Percentiles rank a stretch among this genome's conserved stretches.
These are phyloP conservation scores for Fusarium graminum DNA, from an alignment of 2,329 filamentous ascomycete genomes.

Conservation along the genomic window DNA sequence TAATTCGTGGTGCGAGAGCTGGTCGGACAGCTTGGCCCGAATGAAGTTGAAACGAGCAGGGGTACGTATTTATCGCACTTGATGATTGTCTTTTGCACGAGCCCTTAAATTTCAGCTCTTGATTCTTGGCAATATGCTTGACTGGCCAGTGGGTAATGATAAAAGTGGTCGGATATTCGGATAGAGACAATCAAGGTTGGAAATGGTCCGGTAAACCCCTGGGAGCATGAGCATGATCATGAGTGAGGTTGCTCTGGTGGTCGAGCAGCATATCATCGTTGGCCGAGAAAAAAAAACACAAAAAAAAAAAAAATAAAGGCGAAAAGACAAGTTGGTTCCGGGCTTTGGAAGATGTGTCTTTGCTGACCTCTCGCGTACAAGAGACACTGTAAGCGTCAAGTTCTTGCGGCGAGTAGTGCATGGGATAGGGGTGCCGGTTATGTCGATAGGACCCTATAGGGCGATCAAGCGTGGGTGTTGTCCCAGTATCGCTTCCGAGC, in stretches of 20 bases:
- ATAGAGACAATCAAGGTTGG: slow-evolving; percentile 11
- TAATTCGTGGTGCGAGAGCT: slow-evolving; percentile 16
- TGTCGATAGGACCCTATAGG: slow-evolving; percentile 16
- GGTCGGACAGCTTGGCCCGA: slow-evolving; percentile 11
- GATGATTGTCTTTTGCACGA: slow-evolving; percentile 4
- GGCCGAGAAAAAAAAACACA: not conserved
- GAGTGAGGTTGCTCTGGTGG: not conserved
- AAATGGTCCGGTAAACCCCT: slow-evolving; percentile 1
- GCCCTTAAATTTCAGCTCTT: slow-evolving; percentile 33
- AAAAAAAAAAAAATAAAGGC: not conserved
- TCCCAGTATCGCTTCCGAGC: slow-evolving; percentile 69
- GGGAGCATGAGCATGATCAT: slow-evolving; percentile 4
- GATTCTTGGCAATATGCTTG: slow-evolving; percentile 16
- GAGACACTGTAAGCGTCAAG: slow-evolving; percentile 7
- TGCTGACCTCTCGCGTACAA: slow-evolving; percentile 1
- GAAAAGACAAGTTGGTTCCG: not conserved
- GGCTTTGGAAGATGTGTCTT: slow-evolving; percentile 1
- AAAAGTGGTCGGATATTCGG: slow-evolving; percentile 24
- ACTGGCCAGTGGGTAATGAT: slow-evolving; percentile 11
- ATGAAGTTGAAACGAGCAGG: slow-evolving; percentile 1
- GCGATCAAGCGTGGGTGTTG: slow-evolving; percentile 55
- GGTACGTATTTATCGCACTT: slow-evolving; percentile 4
- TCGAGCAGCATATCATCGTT: slow-evolving; percentile 3
- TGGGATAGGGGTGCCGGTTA: slow-evolving; percentile 10
- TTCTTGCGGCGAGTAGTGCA: slow-evolving; percentile 9